Conservation (phyloP, 2,329 filamentous ascomycete genomes). For the Emergomyces africanus region DNA sequence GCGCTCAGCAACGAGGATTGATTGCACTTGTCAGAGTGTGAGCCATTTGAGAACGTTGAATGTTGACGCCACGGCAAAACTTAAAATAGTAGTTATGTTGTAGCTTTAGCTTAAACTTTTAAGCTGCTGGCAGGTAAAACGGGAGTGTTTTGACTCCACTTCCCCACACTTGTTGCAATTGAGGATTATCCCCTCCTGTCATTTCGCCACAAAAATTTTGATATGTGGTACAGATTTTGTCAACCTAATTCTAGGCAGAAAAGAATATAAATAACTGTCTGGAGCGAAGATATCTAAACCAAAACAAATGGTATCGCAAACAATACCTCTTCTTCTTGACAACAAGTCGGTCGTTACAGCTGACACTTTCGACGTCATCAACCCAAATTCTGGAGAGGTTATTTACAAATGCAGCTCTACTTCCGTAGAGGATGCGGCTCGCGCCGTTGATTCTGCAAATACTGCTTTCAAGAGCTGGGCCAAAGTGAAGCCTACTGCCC, state of each 20-base stretch:
- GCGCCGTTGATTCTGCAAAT: constrained; percentile 49
- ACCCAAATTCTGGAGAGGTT: constrained; percentile 41
- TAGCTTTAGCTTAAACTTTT: too few species aligned
- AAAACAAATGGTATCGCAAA: neutral
- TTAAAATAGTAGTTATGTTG: too few species aligned
- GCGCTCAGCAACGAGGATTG: too few species aligned
- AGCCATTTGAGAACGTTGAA: too few species aligned
- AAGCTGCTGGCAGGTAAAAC: too few species aligned
- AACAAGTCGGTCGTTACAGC: constrained; percentile 30
- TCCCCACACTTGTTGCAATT: neutral
- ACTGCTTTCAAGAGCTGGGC: constrained; percentile 58
- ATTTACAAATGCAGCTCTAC: constrained; percentile 45
- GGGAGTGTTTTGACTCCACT: too few species aligned
- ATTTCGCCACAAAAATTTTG: neutral
- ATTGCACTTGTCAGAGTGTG: too few species aligned
- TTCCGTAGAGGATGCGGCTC: constrained; percentile 41
- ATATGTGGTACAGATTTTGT: neutral
- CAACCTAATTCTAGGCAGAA: neutral
- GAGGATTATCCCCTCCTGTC: too few species aligned
- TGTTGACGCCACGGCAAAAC: too few species aligned
- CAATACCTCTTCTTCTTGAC: constrained; percentile 31
- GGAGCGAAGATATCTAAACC: neutral
- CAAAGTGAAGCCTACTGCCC: constrained; percentile 44
- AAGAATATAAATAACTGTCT: neutral
- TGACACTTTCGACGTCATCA: constrained; percentile 38